Conservation (phyloP, 1,139 yeast genomes). For the Zygoascus sp. region DNA sequence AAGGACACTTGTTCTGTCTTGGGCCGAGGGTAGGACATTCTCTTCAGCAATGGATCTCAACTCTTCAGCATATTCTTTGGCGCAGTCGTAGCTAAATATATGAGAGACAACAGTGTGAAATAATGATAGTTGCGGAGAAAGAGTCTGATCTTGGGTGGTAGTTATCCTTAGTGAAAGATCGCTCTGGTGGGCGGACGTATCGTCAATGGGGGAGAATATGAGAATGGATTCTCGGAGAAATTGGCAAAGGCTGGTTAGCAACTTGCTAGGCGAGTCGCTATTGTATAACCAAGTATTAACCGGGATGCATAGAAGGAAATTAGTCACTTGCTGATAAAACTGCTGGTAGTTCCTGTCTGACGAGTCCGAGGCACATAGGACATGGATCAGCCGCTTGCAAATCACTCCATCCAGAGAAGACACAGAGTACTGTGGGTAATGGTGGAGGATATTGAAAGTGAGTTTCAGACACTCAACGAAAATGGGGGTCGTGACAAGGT, state of each 20-base stretch:
- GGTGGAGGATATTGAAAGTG: constrained; percentile 23
- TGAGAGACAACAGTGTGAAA: constrained; percentile 16
- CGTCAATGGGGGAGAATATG: constrained; percentile 1
- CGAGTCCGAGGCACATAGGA: constrained; percentile 15
- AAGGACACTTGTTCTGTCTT: constrained; percentile 20
- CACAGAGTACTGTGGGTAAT: constrained; percentile 18
- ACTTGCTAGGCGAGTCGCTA: not conserved
- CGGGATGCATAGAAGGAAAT: constrained; percentile 19
- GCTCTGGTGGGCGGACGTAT: not conserved
- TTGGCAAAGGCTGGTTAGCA: constrained; percentile 3
- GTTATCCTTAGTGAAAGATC: constrained; percentile 4
- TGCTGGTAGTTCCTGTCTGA: constrained; percentile 12
- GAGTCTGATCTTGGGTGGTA: constrained; percentile 16
- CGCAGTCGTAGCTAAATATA: constrained; percentile 10
- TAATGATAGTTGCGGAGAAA: constrained; percentile 18
- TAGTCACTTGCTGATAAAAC: constrained; percentile 20
- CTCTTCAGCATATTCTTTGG: constrained; percentile 1
- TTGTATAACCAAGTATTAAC: constrained; percentile 8
- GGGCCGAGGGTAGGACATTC: constrained; percentile 19
- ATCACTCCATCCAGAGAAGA: constrained; percentile 15
- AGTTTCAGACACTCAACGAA: constrained; percentile 24
- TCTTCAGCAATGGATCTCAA: constrained; percentile 8
- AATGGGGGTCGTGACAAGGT: constrained; percentile 1
- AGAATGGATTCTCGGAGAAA: constrained; percentile 4
- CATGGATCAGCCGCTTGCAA: constrained; percentile 15